Conservation (phyloP, 2,329 filamentous ascomycete species). For the Claviceps maximensis region DNA sequence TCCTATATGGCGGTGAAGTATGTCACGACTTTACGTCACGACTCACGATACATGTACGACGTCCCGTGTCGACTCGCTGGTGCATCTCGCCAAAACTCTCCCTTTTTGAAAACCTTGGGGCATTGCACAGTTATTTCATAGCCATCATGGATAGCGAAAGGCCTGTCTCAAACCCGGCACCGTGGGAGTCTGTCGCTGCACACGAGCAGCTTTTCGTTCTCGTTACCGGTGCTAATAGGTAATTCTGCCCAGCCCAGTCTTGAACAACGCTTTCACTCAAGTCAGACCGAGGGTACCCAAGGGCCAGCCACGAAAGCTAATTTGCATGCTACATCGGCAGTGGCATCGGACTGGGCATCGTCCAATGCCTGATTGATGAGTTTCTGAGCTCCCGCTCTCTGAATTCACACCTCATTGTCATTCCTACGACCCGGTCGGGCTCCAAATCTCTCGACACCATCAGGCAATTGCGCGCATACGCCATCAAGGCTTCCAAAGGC, state of each 20-base stretch:
- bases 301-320: no score
- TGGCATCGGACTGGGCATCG: slow-evolving; percentile 75
- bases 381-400: slow-evolving; percentile 60
- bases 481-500: slow-evolving; percentile 27
- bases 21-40: no score
- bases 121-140: background rate
- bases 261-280: no score
- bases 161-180: slow-evolving; percentile 10
- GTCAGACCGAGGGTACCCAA: no score
- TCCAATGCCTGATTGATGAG: slow-evolving; percentile 76
- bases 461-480: slow-evolving; percentile 47
- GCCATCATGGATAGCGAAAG: slow-evolving; percentile 4
- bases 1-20: no score
- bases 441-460: slow-evolving; percentile 65
- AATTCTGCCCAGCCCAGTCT: slow-evolving; percentile 14
- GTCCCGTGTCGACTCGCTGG: background rate
- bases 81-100: background rate
- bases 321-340: slow-evolving; percentile 29
- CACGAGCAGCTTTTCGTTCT: slow-evolving; percentile 48
- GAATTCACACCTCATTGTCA: slow-evolving; percentile 58
- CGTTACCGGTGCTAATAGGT: slow-evolving; percentile 83
- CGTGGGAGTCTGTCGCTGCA: slow-evolving; percentile 23
- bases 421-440: slow-evolving; percentile 69
- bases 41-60: background rate
- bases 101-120: background rate